A percentile compares a stretch with the other conserved stretches of the same genome.
These are phyloP conservation scores for Urtica urens DNA, from an alignment of 306 rosid species.

Conservation along the genomic window DNA sequence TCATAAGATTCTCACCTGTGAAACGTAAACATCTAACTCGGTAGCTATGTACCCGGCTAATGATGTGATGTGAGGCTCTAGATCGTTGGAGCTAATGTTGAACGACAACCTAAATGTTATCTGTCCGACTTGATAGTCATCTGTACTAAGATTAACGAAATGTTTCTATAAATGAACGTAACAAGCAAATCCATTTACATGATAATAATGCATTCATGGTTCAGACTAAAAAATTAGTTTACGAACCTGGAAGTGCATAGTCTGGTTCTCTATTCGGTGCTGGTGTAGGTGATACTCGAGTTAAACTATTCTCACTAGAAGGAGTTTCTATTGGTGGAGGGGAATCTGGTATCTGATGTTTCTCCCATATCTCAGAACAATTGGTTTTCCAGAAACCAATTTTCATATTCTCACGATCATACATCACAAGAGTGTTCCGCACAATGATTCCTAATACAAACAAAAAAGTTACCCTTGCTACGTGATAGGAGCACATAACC, in stretches of 20 bases:
- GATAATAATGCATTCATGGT: too few species aligned
- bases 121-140: constrained; percentile 48
- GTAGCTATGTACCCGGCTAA: constrained; percentile 59
- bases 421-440: constrained; percentile 82
- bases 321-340: constrained; percentile 40
- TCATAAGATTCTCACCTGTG: constrained; percentile 53
- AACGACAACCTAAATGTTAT: constrained; percentile 51
- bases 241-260: constrained; percentile 43
- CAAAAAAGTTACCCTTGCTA: constrained; percentile 10
- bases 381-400: constrained; percentile 98
- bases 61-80: constrained; percentile 55
- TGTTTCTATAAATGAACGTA: not conserved
- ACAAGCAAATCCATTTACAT: not conserved
- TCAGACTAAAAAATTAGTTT: constrained; percentile 5
- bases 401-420: constrained; percentile 69
- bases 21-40: constrained; percentile 47
- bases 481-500: not conserved
- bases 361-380: constrained; percentile 91
- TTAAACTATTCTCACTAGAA: constrained; percentile 23
- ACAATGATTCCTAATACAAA: constrained; percentile 59
- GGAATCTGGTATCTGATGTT: constrained; percentile 42
- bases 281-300: constrained; percentile 30
- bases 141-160: constrained; percentile 30
- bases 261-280: constrained; percentile 47
- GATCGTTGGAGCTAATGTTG: constrained; percentile 50